Conservation (phyloP, 2,329 filamentous ascomycete genomes). For the Alternaria ethzedia region DNA sequence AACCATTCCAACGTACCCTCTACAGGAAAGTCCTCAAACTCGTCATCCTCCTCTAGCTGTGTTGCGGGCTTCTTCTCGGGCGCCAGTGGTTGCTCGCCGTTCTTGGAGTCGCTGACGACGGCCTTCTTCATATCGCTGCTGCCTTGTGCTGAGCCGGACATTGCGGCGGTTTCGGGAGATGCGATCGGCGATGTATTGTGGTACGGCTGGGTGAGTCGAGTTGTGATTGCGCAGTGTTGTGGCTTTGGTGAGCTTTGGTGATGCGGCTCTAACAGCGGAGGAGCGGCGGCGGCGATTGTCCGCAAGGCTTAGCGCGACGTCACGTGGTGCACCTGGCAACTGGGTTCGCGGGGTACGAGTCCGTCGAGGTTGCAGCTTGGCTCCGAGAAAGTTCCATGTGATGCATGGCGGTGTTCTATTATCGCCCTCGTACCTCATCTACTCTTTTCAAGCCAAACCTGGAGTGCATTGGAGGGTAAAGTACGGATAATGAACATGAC, state of each 20-base stretch:
- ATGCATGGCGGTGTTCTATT: not conserved
- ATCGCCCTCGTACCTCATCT: not conserved
- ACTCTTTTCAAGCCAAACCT: not conserved
- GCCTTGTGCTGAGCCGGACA: constrained; percentile 56
- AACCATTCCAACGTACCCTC: constrained; percentile 68
- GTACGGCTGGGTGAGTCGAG: not conserved
- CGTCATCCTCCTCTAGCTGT: constrained; percentile 92
- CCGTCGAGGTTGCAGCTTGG: constrained; percentile 2
- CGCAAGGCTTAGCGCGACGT: constrained; percentile 19
- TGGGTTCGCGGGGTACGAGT: constrained; percentile 9
- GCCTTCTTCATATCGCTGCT: constrained; percentile 50
- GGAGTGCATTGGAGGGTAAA: not conserved
- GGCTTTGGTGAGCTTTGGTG: constrained; percentile 13
- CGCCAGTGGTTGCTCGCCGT: constrained; percentile 52
- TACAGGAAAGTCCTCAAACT: constrained; percentile 98
- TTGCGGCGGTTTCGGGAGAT: constrained; percentile 29
- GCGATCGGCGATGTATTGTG: not conserved
- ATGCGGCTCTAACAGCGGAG: constrained; percentile 24
- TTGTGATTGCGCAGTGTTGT: constrained; percentile 2
- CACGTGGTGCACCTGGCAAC: constrained; percentile 21
- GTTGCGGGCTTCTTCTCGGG: constrained; percentile 66
- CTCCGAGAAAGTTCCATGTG: not conserved
- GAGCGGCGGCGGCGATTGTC: constrained; percentile 20
- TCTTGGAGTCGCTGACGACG: constrained; percentile 41
- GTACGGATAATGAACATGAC: constrained; percentile 17